These are phyloP conservation scores for Fusarium fracticaudum DNA, from an alignment of 2,329 filamentous ascomycete species.

Conservation along the genomic window DNA sequence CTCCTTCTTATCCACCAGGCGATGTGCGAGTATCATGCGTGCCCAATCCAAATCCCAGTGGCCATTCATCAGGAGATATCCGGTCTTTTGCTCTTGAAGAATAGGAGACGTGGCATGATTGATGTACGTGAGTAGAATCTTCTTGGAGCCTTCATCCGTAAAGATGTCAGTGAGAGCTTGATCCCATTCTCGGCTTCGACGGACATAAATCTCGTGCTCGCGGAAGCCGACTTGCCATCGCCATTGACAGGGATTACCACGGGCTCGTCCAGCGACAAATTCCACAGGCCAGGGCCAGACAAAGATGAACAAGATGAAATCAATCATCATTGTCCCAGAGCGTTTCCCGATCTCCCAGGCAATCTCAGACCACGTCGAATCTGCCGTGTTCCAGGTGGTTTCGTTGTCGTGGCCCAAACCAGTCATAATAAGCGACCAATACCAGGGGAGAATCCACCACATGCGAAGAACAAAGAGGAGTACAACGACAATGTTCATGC, in stretches of 20 bases:
- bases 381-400: conserved; percentile 69
- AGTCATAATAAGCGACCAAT: conserved; percentile 72
- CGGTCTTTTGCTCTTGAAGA: conserved; percentile 80
- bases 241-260: conserved; percentile 76
- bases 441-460: conserved; percentile 75
- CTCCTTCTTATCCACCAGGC: conserved; percentile 71
- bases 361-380: conserved; percentile 66
- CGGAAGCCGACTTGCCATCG: conserved; percentile 79
- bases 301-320: conserved; percentile 75
- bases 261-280: conserved; percentile 70
- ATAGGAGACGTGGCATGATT: conserved; percentile 74
- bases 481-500: conserved; percentile 77
- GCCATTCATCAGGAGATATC: conserved; percentile 84
- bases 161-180: conserved; percentile 65
- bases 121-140: conserved; percentile 69
- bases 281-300: conserved; percentile 79
- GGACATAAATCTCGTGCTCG: conserved; percentile 82
- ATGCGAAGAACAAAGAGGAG: conserved; percentile 73
- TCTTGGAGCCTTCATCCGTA: conserved; percentile 60
- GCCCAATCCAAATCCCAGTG: conserved; percentile 91
- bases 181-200: conserved; percentile 80
- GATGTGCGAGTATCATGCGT: conserved; percentile 79
- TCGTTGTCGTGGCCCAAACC: conserved; percentile 73
- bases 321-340: conserved; percentile 73
- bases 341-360: conserved; percentile 67